Evolutionary conservation across 208 protist species (phyloP), one percentile per base, ranked within the genome.

Genomic region (Trypanosoma cruzi): DNA sequence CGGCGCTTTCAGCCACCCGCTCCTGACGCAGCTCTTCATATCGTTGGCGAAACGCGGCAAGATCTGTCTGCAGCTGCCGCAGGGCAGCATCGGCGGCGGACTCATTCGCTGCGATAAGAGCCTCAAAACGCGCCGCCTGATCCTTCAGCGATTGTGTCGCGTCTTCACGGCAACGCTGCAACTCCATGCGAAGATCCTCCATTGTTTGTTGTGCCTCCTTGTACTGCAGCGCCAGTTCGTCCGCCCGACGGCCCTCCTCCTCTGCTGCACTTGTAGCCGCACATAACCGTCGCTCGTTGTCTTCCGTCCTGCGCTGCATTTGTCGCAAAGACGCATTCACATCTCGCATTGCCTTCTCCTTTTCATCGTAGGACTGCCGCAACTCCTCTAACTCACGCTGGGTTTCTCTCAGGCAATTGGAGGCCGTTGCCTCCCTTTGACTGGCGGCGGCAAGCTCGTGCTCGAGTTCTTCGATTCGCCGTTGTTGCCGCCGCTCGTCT

Each of bases 381-480:
- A 31, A 44, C 22, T 67, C 56, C 10, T 26, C 32, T 16, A 66
- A 28, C 60, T 63, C 62, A 0, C 55, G 46, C 28, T 52, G 36
- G 18, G 24, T 44, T 28, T 49, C 59, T 29, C 70, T 71, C 24
- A 55, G 56, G 0, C 64, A 31, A 1, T n/a, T 42, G 53, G 22
- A 6, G 42, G 28, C 40, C 36, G 16, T 49, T 34, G 29, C 22
- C 20, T 61, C 61, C 14, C 18, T 60, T 60, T 61, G 22, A 10
- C 0, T 62, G 14, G 36, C 20, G 4, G 52, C 68, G 29, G 13
- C 54, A 7, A 49, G 0, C 28, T 71, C 36, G 13, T 34, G 24
- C 57, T 82, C 63, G n/a, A 80, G 24, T 42, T 57, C 31, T 32
- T 53, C n/a, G 20, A 83, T 55, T 4, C 31, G 40, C 8, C 72